Conservation (phyloP, 108 stramenopile species). For the Pseudonitzschia multistriata region DNA sequence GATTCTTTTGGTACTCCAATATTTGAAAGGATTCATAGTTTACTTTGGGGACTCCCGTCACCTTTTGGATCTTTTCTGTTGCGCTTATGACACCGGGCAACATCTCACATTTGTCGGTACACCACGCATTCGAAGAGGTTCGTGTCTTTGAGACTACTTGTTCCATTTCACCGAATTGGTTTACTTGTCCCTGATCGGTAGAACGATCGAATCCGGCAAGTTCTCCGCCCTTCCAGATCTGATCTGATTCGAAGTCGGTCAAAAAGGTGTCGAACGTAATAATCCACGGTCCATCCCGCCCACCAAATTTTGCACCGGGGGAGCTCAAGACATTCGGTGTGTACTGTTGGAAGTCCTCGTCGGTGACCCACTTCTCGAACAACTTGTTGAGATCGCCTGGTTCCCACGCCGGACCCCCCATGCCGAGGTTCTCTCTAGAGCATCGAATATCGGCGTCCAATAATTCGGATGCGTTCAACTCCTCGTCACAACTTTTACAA, state of each 20-base stretch:
- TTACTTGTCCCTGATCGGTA: constrained; percentile 47
- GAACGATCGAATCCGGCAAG: constrained; percentile 45
- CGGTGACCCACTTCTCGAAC: constrained; percentile 47
- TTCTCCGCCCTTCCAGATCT: constrained; percentile 15
- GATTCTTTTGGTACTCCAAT: constrained; percentile 57
- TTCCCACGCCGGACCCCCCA: constrained; percentile 56
- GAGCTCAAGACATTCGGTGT: constrained; percentile 19
- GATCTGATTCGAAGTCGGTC: constrained; percentile 37
- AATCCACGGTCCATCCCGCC: constrained; percentile 59
- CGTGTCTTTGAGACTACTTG: constrained; percentile 39
- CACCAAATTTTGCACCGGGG: constrained; percentile 38
- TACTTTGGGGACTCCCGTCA: constrained; percentile 44
- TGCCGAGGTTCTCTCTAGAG: constrained; percentile 47
- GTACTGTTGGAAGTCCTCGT: constrained; percentile 37
- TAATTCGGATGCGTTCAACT: constrained; percentile 44
- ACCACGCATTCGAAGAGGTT: constrained; percentile 65
- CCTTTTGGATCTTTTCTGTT: constrained; percentile 52
- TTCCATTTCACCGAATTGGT: constrained; percentile 40
- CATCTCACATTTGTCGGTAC: constrained; percentile 36
- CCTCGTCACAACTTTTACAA: constrained; percentile 52
- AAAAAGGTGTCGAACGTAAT: constrained; percentile 81
- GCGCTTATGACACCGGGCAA: constrained; percentile 33
- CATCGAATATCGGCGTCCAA: constrained; percentile 54
- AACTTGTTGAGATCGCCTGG: constrained; percentile 60
- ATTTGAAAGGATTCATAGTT: constrained; percentile 81